Conservation (phyloP, 139 green algal species). For the Tetradesmus obliquus region DNA sequence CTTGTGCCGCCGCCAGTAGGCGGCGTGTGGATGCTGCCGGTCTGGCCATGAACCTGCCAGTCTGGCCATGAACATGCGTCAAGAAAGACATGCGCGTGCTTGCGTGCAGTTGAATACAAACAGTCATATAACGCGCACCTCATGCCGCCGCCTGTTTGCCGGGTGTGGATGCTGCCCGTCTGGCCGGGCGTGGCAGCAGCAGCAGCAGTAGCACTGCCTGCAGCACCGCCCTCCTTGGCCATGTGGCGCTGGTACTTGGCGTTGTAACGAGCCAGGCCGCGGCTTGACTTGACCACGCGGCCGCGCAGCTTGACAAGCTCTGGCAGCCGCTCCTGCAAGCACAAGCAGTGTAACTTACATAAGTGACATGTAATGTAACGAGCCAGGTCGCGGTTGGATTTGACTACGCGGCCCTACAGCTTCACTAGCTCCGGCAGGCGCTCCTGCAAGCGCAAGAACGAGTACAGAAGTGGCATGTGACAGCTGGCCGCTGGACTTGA, state of each 20-base stretch:
- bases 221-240: background rate
- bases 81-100: too few relatives aligned
- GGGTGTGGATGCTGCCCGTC: too few relatives aligned
- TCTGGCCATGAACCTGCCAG: too few relatives aligned
- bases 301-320: background rate
- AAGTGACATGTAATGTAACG: background rate
- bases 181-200: too few relatives aligned
- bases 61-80: too few relatives aligned
- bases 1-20: background rate
- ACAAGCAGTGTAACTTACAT: background rate
- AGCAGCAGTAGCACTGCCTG: background rate
- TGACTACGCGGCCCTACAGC: background rate
- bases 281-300: background rate
- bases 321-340: conserved; percentile 30
- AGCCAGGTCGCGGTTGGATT: background rate
- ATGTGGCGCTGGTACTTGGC: background rate
- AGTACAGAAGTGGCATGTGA: background rate
- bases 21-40: background rate
- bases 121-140: too few relatives aligned
- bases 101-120: too few relatives aligned
- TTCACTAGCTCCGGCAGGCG: background rate
- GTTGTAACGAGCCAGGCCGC: background rate
- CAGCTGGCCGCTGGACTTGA: background rate
- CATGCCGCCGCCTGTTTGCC: too few relatives aligned
- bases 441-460: background rate